Evolutionary conservation across 164 flowering plant genomes (phyloP).

Genomic region (Stephania yunnanensis): DNA sequence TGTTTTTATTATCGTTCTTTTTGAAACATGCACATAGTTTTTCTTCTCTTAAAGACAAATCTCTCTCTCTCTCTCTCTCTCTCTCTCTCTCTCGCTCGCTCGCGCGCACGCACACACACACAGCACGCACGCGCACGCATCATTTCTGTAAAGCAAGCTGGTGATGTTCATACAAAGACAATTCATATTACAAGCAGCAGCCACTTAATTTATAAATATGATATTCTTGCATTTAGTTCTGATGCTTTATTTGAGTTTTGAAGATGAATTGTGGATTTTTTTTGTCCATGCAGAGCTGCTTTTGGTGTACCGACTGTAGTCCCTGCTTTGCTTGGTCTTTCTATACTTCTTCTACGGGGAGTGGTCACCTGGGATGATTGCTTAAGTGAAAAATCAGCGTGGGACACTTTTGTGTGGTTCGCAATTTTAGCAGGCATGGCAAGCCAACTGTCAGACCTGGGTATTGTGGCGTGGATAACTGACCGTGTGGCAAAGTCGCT

Average conservation of each 20-base stretch:
- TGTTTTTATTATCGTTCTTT: not conserved
- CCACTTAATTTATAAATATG: too few species aligned
- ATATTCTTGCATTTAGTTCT: too few species aligned
- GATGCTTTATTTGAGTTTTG: too few species aligned
- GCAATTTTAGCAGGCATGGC: conserved; percentile 94
- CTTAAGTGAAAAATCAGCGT: conserved; percentile 78
- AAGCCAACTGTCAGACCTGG: conserved; percentile 72
- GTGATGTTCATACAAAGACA: too few species aligned
- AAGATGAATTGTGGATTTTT: conserved; percentile 8
- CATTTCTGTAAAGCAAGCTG: too few species aligned
- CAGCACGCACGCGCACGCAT: too few species aligned
- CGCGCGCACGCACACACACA: too few species aligned
- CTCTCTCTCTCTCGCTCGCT: too few species aligned
- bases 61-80: too few species aligned
- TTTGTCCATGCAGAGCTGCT: conserved; percentile 43
- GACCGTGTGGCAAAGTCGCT: conserved; percentile 56
- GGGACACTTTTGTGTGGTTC: conserved; percentile 97
- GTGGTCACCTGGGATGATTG: conserved; percentile 96
- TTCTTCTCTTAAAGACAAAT: too few species aligned
- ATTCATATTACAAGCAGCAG: too few species aligned
- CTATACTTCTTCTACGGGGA: conserved; percentile 63
- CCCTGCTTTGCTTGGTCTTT: conserved; percentile 86
- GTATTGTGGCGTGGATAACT: conserved; percentile 83
- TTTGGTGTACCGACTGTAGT: conserved; percentile 79
- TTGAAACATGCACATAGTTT: too few species aligned